phyloP scores from a whole-genome alignment of 352 stramenopile species.

The Bremia lactucae region DNA sequence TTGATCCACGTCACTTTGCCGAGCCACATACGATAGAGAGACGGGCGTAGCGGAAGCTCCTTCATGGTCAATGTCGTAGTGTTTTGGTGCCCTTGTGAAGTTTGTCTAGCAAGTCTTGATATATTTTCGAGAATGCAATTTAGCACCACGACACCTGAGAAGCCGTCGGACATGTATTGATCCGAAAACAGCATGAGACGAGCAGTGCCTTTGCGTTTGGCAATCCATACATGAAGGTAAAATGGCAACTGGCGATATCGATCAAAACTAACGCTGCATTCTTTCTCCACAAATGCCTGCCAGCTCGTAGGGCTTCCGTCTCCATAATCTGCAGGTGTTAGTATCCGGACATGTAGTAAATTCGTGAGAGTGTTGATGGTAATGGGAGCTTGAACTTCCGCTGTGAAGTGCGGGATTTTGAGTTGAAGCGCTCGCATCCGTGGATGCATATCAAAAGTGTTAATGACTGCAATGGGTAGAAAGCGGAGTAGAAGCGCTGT shows the following conservation, averaged over 20 bases:
- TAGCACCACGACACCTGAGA: conserved; percentile 25
- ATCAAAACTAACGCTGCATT: conserved; percentile 33
- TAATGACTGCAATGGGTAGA: conserved; percentile 19
- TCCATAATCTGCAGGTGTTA: conserved; percentile 14
- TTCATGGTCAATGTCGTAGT: neutral
- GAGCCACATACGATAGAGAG: conserved; percentile 26
- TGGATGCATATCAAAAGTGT: conserved; percentile 38
- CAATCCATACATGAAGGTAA: conserved; percentile 25
- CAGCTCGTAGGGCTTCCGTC: conserved; percentile 22
- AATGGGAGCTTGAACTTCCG: conserved; percentile 27
- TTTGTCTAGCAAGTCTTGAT: conserved; percentile 10
- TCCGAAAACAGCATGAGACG: conserved; percentile 37
- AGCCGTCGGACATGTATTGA: conserved; percentile 36
- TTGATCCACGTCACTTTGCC: conserved; percentile 14
- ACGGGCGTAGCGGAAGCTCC: conserved; percentile 20
- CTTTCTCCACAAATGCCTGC: conserved; percentile 29
- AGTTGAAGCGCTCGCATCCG: conserved; percentile 33
- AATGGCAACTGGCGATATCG: conserved; percentile 29
- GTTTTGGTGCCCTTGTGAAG: neutral
- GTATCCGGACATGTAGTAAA: conserved; percentile 9
- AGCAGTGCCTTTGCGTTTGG: conserved; percentile 11
- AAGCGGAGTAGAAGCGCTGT: conserved; percentile 15
- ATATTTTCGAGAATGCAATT: conserved; percentile 31
- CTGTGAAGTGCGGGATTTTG: conserved; percentile 21
- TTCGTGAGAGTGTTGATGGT: conserved; percentile 12